phyloP scores from a whole-genome alignment of 2,329 filamentous ascomycete species.

The Fusarium falciforme region DNA sequence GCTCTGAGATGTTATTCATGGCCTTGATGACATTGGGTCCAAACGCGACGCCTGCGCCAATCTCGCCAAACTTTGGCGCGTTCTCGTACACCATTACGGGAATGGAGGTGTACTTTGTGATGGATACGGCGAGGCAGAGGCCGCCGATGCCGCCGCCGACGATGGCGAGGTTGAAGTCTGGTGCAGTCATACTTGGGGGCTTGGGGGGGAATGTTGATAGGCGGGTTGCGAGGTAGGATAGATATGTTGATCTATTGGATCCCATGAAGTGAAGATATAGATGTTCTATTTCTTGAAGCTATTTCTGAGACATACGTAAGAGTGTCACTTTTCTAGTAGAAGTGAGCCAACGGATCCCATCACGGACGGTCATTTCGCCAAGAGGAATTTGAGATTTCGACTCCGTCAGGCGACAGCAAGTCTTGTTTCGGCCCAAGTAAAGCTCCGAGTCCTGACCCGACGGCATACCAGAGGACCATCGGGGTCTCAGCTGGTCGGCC shows the following conservation, averaged over 20 bases:
- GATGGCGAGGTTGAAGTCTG: constrained; percentile 50
- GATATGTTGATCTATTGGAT: not conserved
- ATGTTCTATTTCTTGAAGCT: not conserved
- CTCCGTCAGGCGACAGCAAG: not conserved
- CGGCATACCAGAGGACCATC: not conserved
- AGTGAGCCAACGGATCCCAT: not conserved
- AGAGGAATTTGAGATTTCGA: not conserved
- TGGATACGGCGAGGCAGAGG: constrained; percentile 8
- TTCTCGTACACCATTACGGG: constrained; percentile 20
- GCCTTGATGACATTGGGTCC: constrained; percentile 11
- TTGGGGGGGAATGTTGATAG: not conserved
- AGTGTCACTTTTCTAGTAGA: not conserved
- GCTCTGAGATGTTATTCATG: constrained; percentile 5
- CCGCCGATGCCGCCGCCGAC: constrained; percentile 24
- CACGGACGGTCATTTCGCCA: not conserved
- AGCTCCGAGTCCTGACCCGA: not conserved
- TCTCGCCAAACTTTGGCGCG: constrained; percentile 16
- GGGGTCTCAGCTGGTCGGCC: not conserved
- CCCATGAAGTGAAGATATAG: not conserved
- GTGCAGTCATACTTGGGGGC: not conserved
- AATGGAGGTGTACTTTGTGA: constrained; percentile 4
- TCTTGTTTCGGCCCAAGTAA: not conserved
- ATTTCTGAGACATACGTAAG: not conserved
- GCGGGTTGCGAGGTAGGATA: not conserved
- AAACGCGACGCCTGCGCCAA: constrained; percentile 21